Percentiles rank a stretch among this genome's conserved stretches.
These are phyloP conservation scores for Geotrichum klebahnii DNA, from an alignment of 1,139 yeast species.

Conservation along the genomic window DNA sequence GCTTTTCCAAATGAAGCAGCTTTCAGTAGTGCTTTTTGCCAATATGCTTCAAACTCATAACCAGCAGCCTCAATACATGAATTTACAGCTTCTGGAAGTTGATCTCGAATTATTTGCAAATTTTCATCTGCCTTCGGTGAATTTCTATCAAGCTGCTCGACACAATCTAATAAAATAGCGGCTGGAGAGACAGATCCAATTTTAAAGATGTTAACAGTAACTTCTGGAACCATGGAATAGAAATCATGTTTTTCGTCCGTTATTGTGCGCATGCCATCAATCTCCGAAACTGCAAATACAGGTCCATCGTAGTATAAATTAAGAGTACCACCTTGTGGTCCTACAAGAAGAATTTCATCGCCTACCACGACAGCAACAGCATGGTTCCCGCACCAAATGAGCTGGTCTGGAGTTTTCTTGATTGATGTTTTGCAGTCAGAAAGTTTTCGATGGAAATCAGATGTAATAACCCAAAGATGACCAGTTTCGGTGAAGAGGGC, in stretches of 20 bases:
- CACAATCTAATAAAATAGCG: slow-evolving; percentile 76
- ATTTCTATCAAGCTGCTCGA: slow-evolving; percentile 63
- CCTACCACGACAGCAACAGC: slow-evolving; percentile 58
- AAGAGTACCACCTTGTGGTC: slow-evolving; percentile 62
- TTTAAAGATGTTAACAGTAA: slow-evolving; percentile 60
- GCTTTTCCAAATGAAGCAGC: slow-evolving; percentile 89
- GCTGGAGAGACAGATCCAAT: slow-evolving; percentile 83
- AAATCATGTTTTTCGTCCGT: slow-evolving; percentile 59
- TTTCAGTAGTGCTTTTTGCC: slow-evolving; percentile 75
- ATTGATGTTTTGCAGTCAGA: slow-evolving; percentile 46
- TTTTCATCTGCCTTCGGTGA: slow-evolving; percentile 85
- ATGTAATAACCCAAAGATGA: slow-evolving; percentile 52
- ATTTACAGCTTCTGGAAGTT: slow-evolving; percentile 59
- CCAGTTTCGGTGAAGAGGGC: slow-evolving; percentile 50
- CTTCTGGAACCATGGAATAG: slow-evolving; percentile 58
- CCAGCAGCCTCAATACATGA: slow-evolving; percentile 72
- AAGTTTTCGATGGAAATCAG: slow-evolving; percentile 50
- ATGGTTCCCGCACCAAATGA: slow-evolving; percentile 85
- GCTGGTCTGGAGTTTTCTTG: slow-evolving; percentile 42
- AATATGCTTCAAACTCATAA: slow-evolving; percentile 66
- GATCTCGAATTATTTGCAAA: slow-evolving; percentile 50
- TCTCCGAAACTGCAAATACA: slow-evolving; percentile 47
- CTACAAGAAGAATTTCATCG: slow-evolving; percentile 66
- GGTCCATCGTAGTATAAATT: slow-evolving; percentile 46
- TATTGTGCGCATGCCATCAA: slow-evolving; percentile 69